These are phyloP conservation scores for Cytospora chrysosperma DNA, from an alignment of 2,329 filamentous ascomycete genomes.

Conservation along the genomic window DNA sequence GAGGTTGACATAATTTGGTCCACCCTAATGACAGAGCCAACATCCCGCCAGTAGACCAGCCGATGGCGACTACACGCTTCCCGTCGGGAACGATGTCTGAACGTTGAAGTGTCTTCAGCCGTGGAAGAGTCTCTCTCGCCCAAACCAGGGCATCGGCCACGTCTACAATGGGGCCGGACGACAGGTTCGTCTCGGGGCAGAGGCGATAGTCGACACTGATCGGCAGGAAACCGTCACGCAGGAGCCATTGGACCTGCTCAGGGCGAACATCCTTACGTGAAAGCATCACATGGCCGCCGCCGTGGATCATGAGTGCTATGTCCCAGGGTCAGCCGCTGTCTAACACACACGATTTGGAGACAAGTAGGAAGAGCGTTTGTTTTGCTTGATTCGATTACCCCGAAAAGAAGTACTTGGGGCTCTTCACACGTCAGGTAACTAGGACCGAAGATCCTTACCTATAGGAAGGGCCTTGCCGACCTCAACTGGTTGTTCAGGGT, in stretches of 20 bases:
- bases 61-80: constrained; percentile 40
- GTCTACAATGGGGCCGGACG: constrained; percentile 47
- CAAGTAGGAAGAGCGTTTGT: neutral
- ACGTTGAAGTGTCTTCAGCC: constrained; percentile 24
- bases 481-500: constrained; percentile 27
- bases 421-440: no score
- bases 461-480: constrained; percentile 9
- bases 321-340: no score
- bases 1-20: constrained; percentile 41
- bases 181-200: constrained; percentile 47
- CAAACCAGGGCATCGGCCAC: constrained; percentile 40
- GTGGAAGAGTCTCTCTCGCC: constrained; percentile 31
- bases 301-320: constrained; percentile 45
- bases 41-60: constrained; percentile 49
- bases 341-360: no score
- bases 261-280: constrained; percentile 39
- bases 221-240: constrained; percentile 43
- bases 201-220: constrained; percentile 51
- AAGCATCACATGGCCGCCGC: constrained; percentile 42
- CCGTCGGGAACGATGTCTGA: constrained; percentile 29
- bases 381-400: neutral
- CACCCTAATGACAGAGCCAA: constrained; percentile 45
- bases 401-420: no score
- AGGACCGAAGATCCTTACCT: no score
- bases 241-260: constrained; percentile 38